These are phyloP conservation scores for Pisolithus sp. DNA, from an alignment of 768 basidiomycete species.

Conservation along the genomic window DNA sequence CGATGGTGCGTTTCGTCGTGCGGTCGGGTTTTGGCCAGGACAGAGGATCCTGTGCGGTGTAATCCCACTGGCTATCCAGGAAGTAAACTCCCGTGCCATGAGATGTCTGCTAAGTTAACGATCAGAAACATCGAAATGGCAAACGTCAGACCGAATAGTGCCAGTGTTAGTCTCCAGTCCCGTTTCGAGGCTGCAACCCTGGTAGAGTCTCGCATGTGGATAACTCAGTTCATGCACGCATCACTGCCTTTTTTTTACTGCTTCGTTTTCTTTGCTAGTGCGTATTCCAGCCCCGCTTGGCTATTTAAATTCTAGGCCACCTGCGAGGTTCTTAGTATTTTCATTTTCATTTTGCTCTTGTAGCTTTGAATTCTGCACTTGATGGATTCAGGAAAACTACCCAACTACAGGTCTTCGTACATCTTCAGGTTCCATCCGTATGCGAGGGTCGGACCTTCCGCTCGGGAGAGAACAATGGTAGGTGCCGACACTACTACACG, in stretches of 20 bases:
- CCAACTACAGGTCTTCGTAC: slow-evolving; percentile 5
- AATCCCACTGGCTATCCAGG: too few relatives aligned
- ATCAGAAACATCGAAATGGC: too few relatives aligned
- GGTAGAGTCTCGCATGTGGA: background rate
- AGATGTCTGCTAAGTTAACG: too few relatives aligned
- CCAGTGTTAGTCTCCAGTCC: too few relatives aligned
- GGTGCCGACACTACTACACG: background rate
- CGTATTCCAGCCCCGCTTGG: background rate
- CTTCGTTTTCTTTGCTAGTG: background rate
- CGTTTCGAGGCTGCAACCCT: too few relatives aligned
- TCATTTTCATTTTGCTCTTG: background rate
- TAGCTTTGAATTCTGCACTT: background rate
- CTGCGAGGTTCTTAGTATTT: background rate
- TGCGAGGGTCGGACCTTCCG: slow-evolving; percentile 1
- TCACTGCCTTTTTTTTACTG: background rate
- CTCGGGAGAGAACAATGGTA: slow-evolving; percentile 4
- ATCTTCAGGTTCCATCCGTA: slow-evolving; percentile 10
- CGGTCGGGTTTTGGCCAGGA: too few relatives aligned
- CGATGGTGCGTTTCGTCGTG: too few relatives aligned
- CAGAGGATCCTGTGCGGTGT: too few relatives aligned
- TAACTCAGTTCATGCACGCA: too few relatives aligned
- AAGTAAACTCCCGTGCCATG: too few relatives aligned
- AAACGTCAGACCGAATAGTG: too few relatives aligned
- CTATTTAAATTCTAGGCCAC: background rate
- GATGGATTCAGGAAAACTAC: slow-evolving; percentile 1